Evolutionary conservation across 495 filamentous ascomycete species (phyloP).

Genomic region (Xanthoparmelia taractica): DNA sequence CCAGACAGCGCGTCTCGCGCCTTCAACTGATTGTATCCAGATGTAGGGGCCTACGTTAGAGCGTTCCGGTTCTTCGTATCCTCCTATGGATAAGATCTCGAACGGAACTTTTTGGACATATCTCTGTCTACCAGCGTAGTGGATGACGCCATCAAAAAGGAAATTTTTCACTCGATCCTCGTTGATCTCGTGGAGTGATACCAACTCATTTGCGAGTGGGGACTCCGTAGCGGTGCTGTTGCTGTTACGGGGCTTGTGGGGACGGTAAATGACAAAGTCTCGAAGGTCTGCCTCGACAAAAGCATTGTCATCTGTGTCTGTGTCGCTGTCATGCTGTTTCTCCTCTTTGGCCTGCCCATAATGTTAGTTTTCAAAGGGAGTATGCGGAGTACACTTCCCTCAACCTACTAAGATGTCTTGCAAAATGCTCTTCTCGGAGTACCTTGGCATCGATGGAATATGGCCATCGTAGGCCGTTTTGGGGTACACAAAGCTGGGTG

Average conservation of each 20-base stretch:
- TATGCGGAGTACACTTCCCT: not conserved
- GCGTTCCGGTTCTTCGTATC: conserved; percentile 45
- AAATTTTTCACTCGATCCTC: conserved; percentile 21
- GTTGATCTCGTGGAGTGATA: conserved; percentile 44
- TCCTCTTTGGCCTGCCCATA: conserved; percentile 5
- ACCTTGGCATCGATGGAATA: conserved; percentile 23
- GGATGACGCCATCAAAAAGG: conserved; percentile 55
- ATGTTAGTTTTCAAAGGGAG: conserved; percentile 1
- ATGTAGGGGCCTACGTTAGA: conserved; percentile 45
- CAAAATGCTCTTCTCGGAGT: conserved; percentile 28
- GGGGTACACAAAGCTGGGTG: conserved; percentile 29
- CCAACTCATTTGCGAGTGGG: conserved; percentile 38
- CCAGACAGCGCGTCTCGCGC: conserved; percentile 41
- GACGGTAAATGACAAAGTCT: conserved; percentile 46
- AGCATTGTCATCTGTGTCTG: conserved; percentile 14
- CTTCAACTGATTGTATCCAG: conserved; percentile 51
- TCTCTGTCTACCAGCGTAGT: conserved; percentile 31
- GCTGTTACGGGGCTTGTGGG: conserved; percentile 25
- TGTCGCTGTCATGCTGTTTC: not conserved
- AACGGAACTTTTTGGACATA: conserved; percentile 52
- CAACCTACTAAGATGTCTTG: conserved; percentile 26
- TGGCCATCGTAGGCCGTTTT: conserved; percentile 34
- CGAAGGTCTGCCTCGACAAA: conserved; percentile 43
- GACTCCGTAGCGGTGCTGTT: conserved; percentile 12
- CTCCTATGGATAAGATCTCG: conserved; percentile 51